A percentile compares a stretch with the other conserved stretches of the same genome.
Evolutionary conservation across 352 stramenopile species (phyloP).

Genomic region (Globisporangium polare): DNA sequence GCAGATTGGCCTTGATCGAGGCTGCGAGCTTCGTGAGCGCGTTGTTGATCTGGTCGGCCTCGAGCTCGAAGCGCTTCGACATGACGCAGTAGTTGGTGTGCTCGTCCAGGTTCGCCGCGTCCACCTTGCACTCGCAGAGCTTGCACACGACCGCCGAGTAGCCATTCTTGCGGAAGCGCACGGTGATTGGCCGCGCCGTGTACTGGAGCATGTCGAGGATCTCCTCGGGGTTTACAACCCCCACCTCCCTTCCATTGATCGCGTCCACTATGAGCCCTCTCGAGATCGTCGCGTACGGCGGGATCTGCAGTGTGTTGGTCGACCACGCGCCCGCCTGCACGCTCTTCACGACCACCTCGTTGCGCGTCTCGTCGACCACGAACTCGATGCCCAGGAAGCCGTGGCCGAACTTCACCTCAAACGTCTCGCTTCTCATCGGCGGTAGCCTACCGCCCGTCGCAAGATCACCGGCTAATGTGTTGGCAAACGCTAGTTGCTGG

Average conservation of each 20-base stretch:
- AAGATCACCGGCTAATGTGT: neutral
- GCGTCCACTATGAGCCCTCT: constrained; percentile 60
- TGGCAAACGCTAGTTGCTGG: neutral
- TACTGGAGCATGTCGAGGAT: constrained; percentile 67
- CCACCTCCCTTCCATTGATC: constrained; percentile 48
- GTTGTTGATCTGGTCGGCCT: constrained; percentile 77
- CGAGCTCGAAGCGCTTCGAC: constrained; percentile 69
- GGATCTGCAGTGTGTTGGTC: constrained; percentile 37
- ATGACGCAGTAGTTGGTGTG: constrained; percentile 82
- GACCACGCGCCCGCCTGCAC: constrained; percentile 34
- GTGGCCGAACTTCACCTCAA: constrained; percentile 70
- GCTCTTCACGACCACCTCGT: constrained; percentile 65
- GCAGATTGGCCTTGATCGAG: constrained; percentile 57
- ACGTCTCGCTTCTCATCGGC: constrained; percentile 30
- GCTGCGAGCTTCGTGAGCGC: constrained; percentile 45
- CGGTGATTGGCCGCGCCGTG: constrained; percentile 47
- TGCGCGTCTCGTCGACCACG: constrained; percentile 39
- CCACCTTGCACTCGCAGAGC: constrained; percentile 74
- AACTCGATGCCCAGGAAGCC: constrained; percentile 77
- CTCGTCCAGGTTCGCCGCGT: constrained; percentile 57
- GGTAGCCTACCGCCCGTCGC: neutral
- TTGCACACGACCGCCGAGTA: constrained; percentile 66
- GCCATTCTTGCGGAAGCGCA: constrained; percentile 52
- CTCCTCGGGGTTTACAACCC: constrained; percentile 31
- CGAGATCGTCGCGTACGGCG: constrained; percentile 33